Conservation (phyloP, 164 flowering plant genomes). For the Akebia trifoliata region DNA sequence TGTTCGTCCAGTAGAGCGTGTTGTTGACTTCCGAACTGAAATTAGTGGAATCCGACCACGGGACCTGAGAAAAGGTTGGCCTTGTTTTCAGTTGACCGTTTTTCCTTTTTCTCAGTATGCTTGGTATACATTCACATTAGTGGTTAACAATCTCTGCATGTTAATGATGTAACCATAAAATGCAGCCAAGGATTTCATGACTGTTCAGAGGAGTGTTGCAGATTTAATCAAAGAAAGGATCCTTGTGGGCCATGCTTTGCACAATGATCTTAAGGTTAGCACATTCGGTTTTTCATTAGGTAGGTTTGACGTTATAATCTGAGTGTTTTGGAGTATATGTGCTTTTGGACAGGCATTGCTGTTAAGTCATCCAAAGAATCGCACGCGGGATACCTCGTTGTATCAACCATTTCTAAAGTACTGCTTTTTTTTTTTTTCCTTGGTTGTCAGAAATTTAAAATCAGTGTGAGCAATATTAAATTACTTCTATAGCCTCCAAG, state of each 20-base stretch:
- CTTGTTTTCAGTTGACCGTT: conserved; percentile 1
- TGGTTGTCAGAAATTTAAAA: too few relatives aligned
- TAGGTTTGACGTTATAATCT: not conserved
- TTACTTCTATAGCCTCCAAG: too few relatives aligned
- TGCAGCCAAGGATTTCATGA: conserved; percentile 72
- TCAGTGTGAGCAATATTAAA: too few relatives aligned
- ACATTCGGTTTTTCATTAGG: not conserved
- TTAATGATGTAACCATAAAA: conserved; percentile 6
- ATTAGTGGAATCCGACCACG: conserved; percentile 89
- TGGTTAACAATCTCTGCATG: not conserved
- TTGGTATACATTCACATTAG: not conserved
- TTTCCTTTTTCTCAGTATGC: not conserved
- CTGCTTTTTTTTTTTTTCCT: conserved; percentile 5
- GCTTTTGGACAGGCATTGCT: conserved; percentile 53
- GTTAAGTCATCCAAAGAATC: conserved; percentile 81
- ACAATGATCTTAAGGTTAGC: conserved; percentile 77
- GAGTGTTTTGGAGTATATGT: not conserved
- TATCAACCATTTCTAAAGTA: conserved; percentile 73
- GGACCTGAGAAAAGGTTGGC: conserved; percentile 72
- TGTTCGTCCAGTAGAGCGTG: conserved; percentile 81
- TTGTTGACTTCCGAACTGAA: conserved; percentile 82
- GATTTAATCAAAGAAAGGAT: conserved; percentile 73
- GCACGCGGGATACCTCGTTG: conserved; percentile 71
- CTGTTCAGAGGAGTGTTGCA: conserved; percentile 71
- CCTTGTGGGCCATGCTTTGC: conserved; percentile 94